A percentile compares a stretch with the other conserved stretches of the same genome.
These are phyloP conservation scores for Lipomyces kockii DNA, from an alignment of 805 yeast genomes.

Conservation along the genomic window DNA sequence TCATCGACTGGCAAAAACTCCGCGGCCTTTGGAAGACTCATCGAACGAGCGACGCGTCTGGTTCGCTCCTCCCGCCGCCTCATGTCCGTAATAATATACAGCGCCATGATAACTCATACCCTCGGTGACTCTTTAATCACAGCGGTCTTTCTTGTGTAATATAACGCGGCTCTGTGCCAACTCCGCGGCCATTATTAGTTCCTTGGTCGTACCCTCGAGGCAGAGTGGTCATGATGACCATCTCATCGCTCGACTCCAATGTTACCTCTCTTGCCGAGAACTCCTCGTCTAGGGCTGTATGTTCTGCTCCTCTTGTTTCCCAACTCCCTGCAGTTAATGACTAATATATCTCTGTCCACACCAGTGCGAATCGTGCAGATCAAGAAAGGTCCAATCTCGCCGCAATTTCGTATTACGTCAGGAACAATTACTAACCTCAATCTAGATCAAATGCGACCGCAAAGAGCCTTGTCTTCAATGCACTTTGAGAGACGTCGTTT, in stretches of 20 bases:
- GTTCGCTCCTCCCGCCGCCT: background rate
- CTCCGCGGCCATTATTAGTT: no score
- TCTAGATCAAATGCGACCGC: constrained; percentile 31
- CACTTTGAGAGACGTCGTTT: constrained; percentile 27
- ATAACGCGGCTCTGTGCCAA: background rate
- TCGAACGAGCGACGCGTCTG: background rate
- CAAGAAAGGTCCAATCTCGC: constrained; percentile 14
- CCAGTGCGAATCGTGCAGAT: constrained; percentile 31
- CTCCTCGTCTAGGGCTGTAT: constrained; percentile 22
- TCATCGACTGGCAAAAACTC: background rate
- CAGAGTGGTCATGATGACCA: background rate
- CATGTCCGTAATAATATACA: background rate
- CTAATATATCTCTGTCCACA: background rate
- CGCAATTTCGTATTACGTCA: background rate
- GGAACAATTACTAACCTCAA: no score
- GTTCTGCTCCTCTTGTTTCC: background rate
- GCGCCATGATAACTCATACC: background rate
- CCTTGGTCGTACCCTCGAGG: background rate
- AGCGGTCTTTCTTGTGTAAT: background rate
- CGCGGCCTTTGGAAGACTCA: background rate
- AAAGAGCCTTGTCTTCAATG: constrained; percentile 33
- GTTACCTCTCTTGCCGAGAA: constrained; percentile 10
- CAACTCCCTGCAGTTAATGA: no score
- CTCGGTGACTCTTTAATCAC: background rate
- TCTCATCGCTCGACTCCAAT: constrained; percentile 7